These are phyloP conservation scores for Linaria vulgaris DNA, from an alignment of 257 asterid genomes.

Conservation along the genomic window DNA sequence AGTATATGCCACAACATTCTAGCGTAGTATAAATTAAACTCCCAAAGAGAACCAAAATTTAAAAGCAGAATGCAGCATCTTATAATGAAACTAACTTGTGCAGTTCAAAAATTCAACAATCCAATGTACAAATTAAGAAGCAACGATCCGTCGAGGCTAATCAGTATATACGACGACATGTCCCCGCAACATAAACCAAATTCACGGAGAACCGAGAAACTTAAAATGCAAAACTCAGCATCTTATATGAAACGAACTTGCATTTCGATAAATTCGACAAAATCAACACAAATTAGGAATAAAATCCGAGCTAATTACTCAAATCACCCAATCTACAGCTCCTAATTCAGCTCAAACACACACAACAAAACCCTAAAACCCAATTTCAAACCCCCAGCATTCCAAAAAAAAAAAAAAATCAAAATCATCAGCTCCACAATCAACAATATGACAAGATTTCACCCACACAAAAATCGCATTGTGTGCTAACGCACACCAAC, in stretches of 20 bases:
- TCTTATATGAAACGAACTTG: background rate
- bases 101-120: too few relatives aligned
- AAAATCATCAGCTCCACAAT: slow-evolving; percentile 9
- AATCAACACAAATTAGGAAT: background rate
- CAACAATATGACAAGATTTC: background rate
- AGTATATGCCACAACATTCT: background rate
- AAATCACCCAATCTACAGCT: background rate
- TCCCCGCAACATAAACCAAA: too few relatives aligned
- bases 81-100: too few relatives aligned
- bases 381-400: slow-evolving; percentile 24
- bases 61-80: background rate
- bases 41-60: background rate
- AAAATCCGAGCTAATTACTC: slow-evolving; percentile 1
- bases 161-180: background rate
- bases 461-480: slow-evolving; percentile 9
- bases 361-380: slow-evolving; percentile 40
- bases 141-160: too few relatives aligned
- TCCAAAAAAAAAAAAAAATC: slow-evolving; percentile 18
- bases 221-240: background rate
- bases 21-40: too few relatives aligned
- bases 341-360: slow-evolving; percentile 12
- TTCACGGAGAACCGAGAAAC: background rate
- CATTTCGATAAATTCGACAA: background rate
- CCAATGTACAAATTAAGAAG: too few relatives aligned
- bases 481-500: slow-evolving; percentile 8